Evolutionary conservation across 2,329 filamentous ascomycete species (phyloP), one percentile per base, ranked within the genome.

Genomic region (Nakataea oryzae): DNA sequence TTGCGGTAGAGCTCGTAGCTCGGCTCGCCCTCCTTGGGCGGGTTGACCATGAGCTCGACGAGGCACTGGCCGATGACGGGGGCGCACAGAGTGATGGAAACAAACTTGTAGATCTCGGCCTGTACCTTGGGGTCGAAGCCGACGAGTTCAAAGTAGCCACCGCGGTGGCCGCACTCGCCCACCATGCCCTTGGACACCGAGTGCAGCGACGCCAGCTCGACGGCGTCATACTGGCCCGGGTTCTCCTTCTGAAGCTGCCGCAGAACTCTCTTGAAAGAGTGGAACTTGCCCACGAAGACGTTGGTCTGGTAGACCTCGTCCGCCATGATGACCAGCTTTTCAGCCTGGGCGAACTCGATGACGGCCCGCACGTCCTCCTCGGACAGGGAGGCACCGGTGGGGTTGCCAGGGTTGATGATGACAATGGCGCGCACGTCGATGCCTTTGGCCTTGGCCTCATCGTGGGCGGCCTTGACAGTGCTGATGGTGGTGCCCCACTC

Each of bases 251-350:
- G 93, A 70, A 97, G 79, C 68, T 88, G 82, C 66, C 93, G 86
- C 60, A 99, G 84, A 54, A 88, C 86, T 69, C 89, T 86, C 80
- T 97, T 97, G 87, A 99, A 97, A 71, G 90, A 96, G 78, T 90
- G 86, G 81, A 99, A 99, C 74, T 93, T 83, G 74, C 95, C 95
- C 65, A 89, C 80, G 78, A 99, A 99, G 69, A 99, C 90, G 76
- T 99, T 99, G 72, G 95, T 97, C 79, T 99, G 95, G 84, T 99
- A 99, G 50, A 99, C 95, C 76, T 99, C 95, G 72, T 99, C 95
- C 61, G 95, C 95, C 70, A 99, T 85, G 67, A 97, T 81, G 62
- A 97, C 92, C 29, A 99, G 83, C 69, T 88, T 86, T 80, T 97
- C 86, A 74, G 93, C 82, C 30, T 86, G 87, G 54, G 95, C 93